Evolutionary conservation across 2,329 filamentous ascomycete species (phyloP).

Genomic region (Sordariomycetes sp.): DNA sequence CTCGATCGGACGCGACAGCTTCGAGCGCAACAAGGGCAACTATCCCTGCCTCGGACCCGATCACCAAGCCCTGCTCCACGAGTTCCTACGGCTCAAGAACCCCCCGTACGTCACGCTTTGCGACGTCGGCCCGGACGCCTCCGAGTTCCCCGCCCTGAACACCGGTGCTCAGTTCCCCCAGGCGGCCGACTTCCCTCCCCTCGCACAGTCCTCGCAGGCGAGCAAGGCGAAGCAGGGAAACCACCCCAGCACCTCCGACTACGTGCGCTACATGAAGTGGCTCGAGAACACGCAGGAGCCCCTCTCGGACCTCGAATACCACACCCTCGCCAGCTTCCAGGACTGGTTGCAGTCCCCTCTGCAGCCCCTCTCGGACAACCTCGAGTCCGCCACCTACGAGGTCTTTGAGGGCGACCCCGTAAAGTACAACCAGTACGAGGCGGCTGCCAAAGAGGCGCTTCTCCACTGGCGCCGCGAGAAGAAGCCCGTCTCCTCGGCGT

Average conservation of each 20-base stretch:
- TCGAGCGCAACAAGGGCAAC: constrained; percentile 46
- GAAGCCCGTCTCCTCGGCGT: constrained; percentile 60
- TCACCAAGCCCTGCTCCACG: constrained; percentile 48
- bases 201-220: constrained; percentile 29
- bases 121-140: constrained; percentile 39
- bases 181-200: constrained; percentile 46
- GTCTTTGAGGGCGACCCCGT: constrained; percentile 97
- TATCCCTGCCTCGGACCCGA: constrained; percentile 46
- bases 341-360: constrained; percentile 93
- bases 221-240: constrained; percentile 10
- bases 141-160: constrained; percentile 10
- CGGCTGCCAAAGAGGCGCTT: constrained; percentile 68
- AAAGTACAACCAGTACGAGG: constrained; percentile 94
- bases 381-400: constrained; percentile 95
- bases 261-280: constrained; percentile 73
- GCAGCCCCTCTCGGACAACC: constrained; percentile 88
- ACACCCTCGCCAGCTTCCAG: constrained; percentile 51
- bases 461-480: constrained; percentile 61
- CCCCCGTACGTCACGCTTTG: constrained; percentile 50
- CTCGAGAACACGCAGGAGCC: constrained; percentile 71
- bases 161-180: not conserved
- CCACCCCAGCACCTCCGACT: constrained; percentile 15
- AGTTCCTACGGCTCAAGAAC: constrained; percentile 51
- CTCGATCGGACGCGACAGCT: constrained; percentile 36
- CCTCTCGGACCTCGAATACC: constrained; percentile 33